phyloP scores from a whole-genome alignment of 2,329 filamentous ascomycete species.

The Zasmidium angulare region DNA sequence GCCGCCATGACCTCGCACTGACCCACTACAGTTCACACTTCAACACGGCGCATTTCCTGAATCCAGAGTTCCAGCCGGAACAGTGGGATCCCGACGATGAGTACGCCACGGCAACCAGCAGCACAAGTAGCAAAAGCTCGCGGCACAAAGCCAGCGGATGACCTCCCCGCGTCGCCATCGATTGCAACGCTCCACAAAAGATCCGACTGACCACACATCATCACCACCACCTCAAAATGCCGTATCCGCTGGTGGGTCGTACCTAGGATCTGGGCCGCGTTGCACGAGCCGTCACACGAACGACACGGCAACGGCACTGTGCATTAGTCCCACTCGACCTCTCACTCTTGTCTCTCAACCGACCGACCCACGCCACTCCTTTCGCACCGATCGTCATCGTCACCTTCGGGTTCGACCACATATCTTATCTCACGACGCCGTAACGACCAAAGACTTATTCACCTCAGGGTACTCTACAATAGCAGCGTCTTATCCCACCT shows the following conservation, averaged over 20 bases:
- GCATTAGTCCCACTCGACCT: constrained; percentile 19
- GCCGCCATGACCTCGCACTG: constrained; percentile 11
- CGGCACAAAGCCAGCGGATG: constrained; percentile 34
- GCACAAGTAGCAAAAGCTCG: constrained; percentile 27
- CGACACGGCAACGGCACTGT: constrained; percentile 24
- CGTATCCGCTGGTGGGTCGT: constrained; percentile 18
- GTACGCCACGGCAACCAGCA: constrained; percentile 36
- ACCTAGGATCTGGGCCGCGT: constrained; percentile 20
- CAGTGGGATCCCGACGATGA: constrained; percentile 52
- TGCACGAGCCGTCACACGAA: constrained; percentile 23
- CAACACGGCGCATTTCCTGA: constrained; percentile 54
- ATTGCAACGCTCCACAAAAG: constrained; percentile 43
- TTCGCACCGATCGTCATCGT: constrained; percentile 7
- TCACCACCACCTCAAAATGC: constrained; percentile 10
- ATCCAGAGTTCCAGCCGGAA: constrained; percentile 54
- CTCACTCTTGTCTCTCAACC: constrained; percentile 14
- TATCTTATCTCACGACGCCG: constrained; percentile 29
- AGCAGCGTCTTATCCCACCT: constrained; percentile 23
- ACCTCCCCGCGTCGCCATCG: constrained; percentile 44
- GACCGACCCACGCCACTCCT: constrained; percentile 19
- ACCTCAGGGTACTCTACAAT: constrained; percentile 37
- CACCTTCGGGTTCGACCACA: not conserved
- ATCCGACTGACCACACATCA: constrained; percentile 15
- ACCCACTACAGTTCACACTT: constrained; percentile 45
- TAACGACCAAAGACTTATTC: constrained; percentile 38